These are phyloP conservation scores for Plectranthus barbatus DNA, from an alignment of 257 asterid species.

Conservation along the genomic window DNA sequence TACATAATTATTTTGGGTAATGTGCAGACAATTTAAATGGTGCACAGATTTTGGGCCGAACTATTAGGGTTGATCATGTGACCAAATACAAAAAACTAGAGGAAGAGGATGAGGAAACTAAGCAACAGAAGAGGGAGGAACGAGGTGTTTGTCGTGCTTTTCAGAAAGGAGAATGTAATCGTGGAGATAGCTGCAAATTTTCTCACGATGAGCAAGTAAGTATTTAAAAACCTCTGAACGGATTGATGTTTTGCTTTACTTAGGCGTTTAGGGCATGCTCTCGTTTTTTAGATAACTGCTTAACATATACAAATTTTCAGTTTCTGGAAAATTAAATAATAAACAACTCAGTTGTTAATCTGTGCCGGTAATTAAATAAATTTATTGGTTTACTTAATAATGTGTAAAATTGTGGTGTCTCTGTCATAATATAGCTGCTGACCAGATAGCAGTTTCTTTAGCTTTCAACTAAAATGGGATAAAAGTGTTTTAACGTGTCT, in stretches of 20 bases:
- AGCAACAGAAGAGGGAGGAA: constrained; percentile 81
- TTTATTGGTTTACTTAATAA: not conserved
- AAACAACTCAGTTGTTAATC: too few species aligned
- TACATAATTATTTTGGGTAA: not conserved
- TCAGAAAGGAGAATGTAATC: constrained; percentile 76
- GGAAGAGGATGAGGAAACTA: constrained; percentile 94
- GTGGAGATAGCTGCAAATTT: constrained; percentile 85
- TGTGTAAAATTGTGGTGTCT: not conserved
- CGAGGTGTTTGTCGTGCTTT: constrained; percentile 94
- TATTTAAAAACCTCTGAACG: not conserved
- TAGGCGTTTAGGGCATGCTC: not conserved
- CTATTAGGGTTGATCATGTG: constrained; percentile 79
- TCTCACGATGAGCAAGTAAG: constrained; percentile 86
- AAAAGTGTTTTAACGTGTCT: not conserved
- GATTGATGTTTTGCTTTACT: not conserved
- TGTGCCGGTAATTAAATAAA: not conserved
- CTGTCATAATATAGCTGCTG: not conserved
- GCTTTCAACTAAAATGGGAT: not conserved
- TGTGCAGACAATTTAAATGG: constrained; percentile 78
- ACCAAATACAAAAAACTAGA: constrained; percentile 67
- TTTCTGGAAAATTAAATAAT: not conserved
- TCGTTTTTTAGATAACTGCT: not conserved
- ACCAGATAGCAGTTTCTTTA: not conserved
- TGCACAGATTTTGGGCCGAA: constrained; percentile 75
- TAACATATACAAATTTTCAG: not conserved